Evolutionary conservation across 345 rosid genomes (phyloP).

Genomic region (Rhodomyrtus tomentosa): DNA sequence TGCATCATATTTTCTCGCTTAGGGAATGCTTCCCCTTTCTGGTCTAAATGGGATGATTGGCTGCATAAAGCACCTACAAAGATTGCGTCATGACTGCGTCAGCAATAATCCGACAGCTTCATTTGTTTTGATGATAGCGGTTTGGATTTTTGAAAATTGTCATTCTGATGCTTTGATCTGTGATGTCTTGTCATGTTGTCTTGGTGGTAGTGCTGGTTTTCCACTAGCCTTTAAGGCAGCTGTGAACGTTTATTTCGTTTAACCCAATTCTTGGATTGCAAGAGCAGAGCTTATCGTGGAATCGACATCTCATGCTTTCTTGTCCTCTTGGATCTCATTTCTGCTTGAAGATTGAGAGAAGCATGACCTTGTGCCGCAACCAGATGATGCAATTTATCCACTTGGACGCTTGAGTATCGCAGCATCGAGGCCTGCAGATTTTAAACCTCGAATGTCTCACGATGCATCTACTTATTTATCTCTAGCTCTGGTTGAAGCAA

Average conservation of each 20-base stretch:
- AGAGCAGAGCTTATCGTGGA: neutral
- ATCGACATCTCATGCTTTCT: neutral
- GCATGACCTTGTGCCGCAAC: neutral
- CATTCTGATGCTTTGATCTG: neutral
- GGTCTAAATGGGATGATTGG: neutral
- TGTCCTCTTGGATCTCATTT: neutral
- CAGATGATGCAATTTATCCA: neutral
- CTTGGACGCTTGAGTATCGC: neutral
- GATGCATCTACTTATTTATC: neutral
- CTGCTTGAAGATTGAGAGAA: neutral
- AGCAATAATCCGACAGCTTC: neutral
- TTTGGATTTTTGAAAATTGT: neutral
- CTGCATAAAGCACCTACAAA: neutral
- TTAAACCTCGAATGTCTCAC: neutral
- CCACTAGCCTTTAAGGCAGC: neutral
- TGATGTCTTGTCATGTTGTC: neutral
- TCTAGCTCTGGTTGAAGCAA: neutral
- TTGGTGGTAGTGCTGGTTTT: neutral
- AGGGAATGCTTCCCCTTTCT: neutral
- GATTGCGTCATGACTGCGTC: neutral
- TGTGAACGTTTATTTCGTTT: neutral
- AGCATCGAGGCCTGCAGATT: neutral
- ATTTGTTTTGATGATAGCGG: neutral
- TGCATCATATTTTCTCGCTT: neutral
- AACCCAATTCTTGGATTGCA: neutral